phyloP scores from a whole-genome alignment of 371 early-diverging fungal species.

The Rhizopus sp. region DNA sequence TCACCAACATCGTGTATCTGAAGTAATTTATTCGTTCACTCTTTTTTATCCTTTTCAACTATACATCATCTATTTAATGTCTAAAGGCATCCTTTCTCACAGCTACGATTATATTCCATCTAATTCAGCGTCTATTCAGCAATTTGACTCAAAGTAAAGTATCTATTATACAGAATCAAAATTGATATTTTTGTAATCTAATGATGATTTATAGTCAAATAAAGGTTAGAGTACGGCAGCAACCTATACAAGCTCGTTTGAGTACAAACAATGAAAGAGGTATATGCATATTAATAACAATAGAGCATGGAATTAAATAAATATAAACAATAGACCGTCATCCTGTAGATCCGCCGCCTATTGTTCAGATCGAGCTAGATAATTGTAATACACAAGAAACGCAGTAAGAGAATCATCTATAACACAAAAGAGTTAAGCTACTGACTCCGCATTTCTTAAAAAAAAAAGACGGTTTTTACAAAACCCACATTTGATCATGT shows the following conservation, averaged over 20 bases:
- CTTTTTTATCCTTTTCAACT: not conserved
- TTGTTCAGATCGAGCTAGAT: constrained; percentile 25
- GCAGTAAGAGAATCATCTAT: constrained; percentile 1
- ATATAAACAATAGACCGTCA: constrained; percentile 26
- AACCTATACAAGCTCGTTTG: constrained; percentile 30
- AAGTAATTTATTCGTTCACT: not conserved
- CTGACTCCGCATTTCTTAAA: constrained; percentile 11
- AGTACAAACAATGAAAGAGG: constrained; percentile 36
- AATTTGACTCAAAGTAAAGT: constrained; percentile 19
- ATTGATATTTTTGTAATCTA: not conserved
- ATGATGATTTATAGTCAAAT: constrained; percentile 5
- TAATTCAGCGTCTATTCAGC: constrained; percentile 19
- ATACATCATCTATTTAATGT: constrained; percentile 9
- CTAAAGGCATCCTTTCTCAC: constrained; percentile 20
- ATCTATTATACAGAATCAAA: not conserved
- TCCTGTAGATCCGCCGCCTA: constrained; percentile 35
- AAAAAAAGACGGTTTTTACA: constrained; percentile 28
- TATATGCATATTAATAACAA: constrained; percentile 3
- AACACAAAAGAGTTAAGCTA: not conserved
- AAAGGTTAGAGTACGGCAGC: constrained; percentile 30
- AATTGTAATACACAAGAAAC: constrained; percentile 25
- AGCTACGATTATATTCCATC: constrained; percentile 18
- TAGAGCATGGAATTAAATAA: not conserved
- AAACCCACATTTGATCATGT: constrained; percentile 47
- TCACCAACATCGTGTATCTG: not conserved